A percentile compares a stretch with the other conserved stretches of the same genome.
phyloP scores from a whole-genome alignment of 345 rosid genomes.

The Dipteronia dyeriana region DNA sequence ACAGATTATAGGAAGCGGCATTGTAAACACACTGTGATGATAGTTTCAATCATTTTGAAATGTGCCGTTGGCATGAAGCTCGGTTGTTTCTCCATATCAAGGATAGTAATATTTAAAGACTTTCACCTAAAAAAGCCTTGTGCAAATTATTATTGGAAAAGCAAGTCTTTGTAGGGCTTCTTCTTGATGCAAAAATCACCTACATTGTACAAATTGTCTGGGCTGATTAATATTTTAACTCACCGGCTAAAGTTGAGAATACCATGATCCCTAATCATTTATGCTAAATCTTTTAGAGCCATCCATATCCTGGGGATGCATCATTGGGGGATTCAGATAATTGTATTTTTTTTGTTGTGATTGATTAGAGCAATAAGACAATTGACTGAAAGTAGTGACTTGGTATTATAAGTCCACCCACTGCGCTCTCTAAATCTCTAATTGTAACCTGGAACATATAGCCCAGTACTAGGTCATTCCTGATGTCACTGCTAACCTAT shows the following conservation, averaged over 20 bases:
- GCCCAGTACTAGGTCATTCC: conserved; percentile 1
- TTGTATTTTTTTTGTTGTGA: background rate
- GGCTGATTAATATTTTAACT: background rate
- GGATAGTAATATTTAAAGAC: background rate
- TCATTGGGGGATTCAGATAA: background rate
- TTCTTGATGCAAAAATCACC: background rate
- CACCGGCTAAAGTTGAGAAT: background rate
- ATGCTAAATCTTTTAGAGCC: background rate
- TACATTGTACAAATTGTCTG: background rate
- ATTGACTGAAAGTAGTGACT: background rate
- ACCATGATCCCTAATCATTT: background rate
- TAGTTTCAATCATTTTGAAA: background rate
- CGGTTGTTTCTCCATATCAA: background rate
- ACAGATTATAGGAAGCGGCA: too few relatives aligned
- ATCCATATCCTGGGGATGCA: background rate
- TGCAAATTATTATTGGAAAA: background rate
- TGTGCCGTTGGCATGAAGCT: background rate
- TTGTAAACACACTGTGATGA: background rate
- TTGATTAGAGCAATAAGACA: background rate
- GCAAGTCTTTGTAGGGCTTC: background rate
- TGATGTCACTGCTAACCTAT: background rate
- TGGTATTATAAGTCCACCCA: background rate
- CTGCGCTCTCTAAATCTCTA: background rate
- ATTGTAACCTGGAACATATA: background rate
- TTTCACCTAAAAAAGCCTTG: background rate